Evolutionary conservation across 108 stramenopile species (phyloP).

Genomic region (Stephanodiscus minutulus): DNA sequence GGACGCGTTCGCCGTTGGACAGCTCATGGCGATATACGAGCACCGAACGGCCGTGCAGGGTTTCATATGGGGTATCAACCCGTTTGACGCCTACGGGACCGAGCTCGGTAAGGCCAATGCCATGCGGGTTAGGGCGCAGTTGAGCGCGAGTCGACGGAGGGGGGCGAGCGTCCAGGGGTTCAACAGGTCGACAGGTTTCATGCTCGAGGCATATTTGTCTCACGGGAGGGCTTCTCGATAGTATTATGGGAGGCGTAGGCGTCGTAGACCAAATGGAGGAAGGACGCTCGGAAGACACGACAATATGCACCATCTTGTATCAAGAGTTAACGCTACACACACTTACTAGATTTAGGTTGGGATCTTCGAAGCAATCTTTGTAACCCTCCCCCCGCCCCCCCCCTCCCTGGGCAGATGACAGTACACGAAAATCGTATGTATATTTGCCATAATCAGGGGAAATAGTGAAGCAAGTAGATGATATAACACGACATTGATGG

Average conservation of each 20-base stretch:
- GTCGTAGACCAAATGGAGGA: not conserved
- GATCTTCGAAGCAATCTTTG: no score
- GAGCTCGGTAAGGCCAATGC: constrained; percentile 91
- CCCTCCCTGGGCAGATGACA: no score
- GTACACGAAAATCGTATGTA: not conserved
- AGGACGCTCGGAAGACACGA: not conserved
- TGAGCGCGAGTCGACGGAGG: constrained; percentile 66
- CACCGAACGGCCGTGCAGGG: constrained; percentile 98
- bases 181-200: constrained; percentile 73
- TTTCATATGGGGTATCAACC: constrained; percentile 97
- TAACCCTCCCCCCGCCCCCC: not conserved
- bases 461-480: not conserved
- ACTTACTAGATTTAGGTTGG: not conserved
- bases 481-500: no score
- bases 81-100: constrained; percentile 97
- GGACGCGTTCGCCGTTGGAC: constrained; percentile 87
- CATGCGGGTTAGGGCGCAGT: constrained; percentile 73
- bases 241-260: not conserved
- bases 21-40: constrained; percentile 96
- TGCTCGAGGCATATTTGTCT: constrained; percentile 80
- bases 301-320: not conserved
- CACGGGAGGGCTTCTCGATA: constrained; percentile 54
- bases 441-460: not conserved
- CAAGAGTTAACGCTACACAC: not conserved
- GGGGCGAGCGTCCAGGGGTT: constrained; percentile 89